phyloP scores from a whole-genome alignment of 1,284 basidiomycete species.

The Moesziomyces antarcticus region DNA sequence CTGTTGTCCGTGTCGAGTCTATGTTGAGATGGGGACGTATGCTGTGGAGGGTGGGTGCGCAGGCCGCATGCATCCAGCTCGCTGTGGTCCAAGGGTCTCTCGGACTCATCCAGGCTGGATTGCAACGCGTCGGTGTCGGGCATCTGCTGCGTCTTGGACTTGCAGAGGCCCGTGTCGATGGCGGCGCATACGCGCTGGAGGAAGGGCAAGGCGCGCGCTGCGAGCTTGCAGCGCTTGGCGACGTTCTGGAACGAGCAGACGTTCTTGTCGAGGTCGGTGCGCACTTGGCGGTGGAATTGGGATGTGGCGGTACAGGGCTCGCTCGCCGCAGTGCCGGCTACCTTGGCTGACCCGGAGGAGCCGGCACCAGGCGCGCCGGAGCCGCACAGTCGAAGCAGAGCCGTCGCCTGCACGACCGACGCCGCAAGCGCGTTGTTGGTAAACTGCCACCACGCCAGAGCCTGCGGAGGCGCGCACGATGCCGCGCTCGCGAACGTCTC shows the following conservation, averaged over 20 bases:
- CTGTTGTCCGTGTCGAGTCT: slow-evolving; percentile 1
- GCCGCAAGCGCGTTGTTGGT: slow-evolving; percentile 38
- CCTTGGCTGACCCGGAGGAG: too few species aligned
- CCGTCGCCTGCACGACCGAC: slow-evolving; percentile 37
- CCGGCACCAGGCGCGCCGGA: neutral
- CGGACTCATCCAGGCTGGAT: neutral
- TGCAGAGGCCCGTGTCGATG: slow-evolving; percentile 27
- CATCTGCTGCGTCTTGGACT: neutral
- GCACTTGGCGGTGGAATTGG: slow-evolving; percentile 22
- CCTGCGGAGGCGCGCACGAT: slow-evolving; percentile 20
- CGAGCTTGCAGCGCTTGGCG: slow-evolving; percentile 36
- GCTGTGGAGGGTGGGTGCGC: neutral
- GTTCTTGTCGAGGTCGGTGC: slow-evolving; percentile 31
- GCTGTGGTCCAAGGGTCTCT: too few species aligned
- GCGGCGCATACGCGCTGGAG: slow-evolving; percentile 27
- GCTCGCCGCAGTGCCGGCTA: neutral
- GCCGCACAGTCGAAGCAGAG: slow-evolving; percentile 14
- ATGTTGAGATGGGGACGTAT: neutral
- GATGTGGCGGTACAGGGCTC: neutral
- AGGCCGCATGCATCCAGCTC: neutral
- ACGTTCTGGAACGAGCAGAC: slow-evolving; percentile 32
- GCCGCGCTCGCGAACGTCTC: slow-evolving; percentile 24
- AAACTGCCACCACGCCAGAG: slow-evolving; percentile 33
- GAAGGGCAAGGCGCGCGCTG: slow-evolving; percentile 30
- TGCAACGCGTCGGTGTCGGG: slow-evolving; percentile 4